Evolutionary conservation across 2,329 filamentous ascomycete genomes (phyloP).

Genomic region (Akanthomyces uredinophilus): DNA sequence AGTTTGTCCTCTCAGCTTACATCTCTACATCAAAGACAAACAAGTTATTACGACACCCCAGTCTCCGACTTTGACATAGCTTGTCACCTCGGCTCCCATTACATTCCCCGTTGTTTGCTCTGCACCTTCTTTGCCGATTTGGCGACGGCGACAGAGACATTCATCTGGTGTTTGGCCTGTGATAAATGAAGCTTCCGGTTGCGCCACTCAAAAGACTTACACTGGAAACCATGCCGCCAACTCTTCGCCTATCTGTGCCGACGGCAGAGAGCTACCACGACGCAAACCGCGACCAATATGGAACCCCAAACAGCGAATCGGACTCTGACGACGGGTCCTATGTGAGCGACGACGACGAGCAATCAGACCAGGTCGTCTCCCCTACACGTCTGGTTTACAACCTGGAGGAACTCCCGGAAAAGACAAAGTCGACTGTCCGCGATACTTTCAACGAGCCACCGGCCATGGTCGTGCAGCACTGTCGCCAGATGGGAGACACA

Average conservation of each 20-base stretch:
- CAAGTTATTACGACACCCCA: neutral
- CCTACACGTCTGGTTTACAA: conserved; percentile 37
- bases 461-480: conserved; percentile 45
- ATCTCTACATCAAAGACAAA: neutral
- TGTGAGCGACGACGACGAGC: conserved; percentile 26
- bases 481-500: conserved; percentile 41
- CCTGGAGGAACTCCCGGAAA: conserved; percentile 34
- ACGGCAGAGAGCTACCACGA: neutral
- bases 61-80: neutral
- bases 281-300: neutral
- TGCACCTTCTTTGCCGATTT: neutral
- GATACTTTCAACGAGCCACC: conserved; percentile 45
- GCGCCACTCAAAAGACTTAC: neutral
- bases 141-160: neutral
- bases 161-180: neutral
- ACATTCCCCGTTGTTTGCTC: conserved; percentile 1
- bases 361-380: conserved; percentile 29
- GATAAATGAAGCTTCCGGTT: neutral
- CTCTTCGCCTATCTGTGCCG: conserved; percentile 1
- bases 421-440: conserved; percentile 35
- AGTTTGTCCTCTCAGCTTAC: neutral
- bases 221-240: conserved; percentile 11
- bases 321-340: conserved; percentile 27
- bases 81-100: conserved; percentile 2
- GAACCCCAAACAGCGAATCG: conserved; percentile 20